These are phyloP conservation scores for Phytophthora citrophthora DNA, from an alignment of 352 stramenopile genomes.

Conservation along the genomic window DNA sequence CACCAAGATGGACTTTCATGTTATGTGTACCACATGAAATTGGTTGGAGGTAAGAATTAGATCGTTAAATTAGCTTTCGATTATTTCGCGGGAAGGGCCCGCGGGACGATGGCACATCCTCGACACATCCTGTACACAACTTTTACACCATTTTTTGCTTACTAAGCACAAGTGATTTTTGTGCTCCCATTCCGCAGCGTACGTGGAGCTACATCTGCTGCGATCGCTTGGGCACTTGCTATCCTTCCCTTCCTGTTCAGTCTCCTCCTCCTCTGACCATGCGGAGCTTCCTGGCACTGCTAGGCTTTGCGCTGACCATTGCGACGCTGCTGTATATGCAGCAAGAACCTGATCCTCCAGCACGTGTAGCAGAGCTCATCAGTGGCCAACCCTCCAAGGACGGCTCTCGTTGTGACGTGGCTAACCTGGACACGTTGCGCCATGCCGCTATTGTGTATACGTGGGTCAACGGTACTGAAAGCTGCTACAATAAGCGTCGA, in stretches of 20 bases:
- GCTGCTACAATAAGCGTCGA: conserved; percentile 76
- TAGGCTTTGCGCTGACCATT: conserved; percentile 49
- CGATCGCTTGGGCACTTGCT: conserved; percentile 8
- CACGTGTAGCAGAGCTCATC: conserved; percentile 58
- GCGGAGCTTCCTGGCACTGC: conserved; percentile 58
- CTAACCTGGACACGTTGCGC: conserved; percentile 67
- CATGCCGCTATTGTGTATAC: conserved; percentile 85
- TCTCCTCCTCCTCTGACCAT: conserved; percentile 28
- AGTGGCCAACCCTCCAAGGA: conserved; percentile 37
- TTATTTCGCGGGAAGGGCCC: conserved; percentile 7
- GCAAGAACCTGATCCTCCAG: conserved; percentile 56
- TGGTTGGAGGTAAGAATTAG: conserved; percentile 2
- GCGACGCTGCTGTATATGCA: conserved; percentile 57
- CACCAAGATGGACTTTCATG: neutral
- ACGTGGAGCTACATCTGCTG: conserved; percentile 15
- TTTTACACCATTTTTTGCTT: too few species aligned
- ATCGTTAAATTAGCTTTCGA: conserved; percentile 7
- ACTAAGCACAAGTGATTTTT: too few species aligned
- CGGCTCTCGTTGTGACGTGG: conserved; percentile 59
- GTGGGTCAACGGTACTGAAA: conserved; percentile 86
- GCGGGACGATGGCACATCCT: conserved; percentile 8
- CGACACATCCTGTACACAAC: too few species aligned
- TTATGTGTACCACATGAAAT: neutral
- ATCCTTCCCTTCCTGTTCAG: neutral
- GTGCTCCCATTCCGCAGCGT: conserved; percentile 15